A percentile compares a stretch with the other conserved stretches of the same genome.
Conservation (phyloP, 768 basidiomycete genomes). For the Daedalea quercina region DNA sequence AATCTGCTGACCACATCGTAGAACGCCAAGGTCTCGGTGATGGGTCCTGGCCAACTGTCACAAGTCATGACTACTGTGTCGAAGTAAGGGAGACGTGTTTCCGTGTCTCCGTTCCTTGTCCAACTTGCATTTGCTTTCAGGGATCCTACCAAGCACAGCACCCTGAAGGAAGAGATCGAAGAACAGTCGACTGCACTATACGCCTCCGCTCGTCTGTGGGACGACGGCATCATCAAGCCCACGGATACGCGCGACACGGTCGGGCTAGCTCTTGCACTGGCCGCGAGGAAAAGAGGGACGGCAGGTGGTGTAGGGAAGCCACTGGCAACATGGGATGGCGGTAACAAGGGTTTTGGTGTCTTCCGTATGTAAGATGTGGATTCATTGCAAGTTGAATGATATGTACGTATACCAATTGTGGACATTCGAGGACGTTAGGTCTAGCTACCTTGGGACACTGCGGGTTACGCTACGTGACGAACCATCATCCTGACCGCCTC, state of each 20-base stretch:
- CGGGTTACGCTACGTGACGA: too few relatives aligned
- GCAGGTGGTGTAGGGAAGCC: slow-evolving; percentile 4
- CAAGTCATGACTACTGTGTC: slow-evolving; percentile 91
- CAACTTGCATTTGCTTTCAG: slow-evolving; percentile 28
- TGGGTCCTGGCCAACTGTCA: slow-evolving; percentile 91
- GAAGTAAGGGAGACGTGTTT: slow-evolving; percentile 40
- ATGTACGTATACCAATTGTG: neutral
- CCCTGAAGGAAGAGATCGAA: slow-evolving; percentile 79
- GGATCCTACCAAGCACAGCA: slow-evolving; percentile 72
- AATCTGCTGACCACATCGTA: slow-evolving; percentile 21
- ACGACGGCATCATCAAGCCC: slow-evolving; percentile 87
- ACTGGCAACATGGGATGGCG: slow-evolving; percentile 60
- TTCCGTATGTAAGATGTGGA: slow-evolving; percentile 74
- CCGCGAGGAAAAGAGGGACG: slow-evolving; percentile 37
- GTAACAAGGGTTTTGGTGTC: slow-evolving; percentile 72
- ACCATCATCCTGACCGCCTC: slow-evolving; percentile 8
- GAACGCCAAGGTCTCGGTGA: slow-evolving; percentile 92
- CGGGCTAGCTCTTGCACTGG: slow-evolving; percentile 82
- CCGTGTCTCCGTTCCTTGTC: neutral
- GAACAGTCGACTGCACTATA: slow-evolving; percentile 82
- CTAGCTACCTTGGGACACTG: neutral
- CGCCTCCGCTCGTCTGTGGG: slow-evolving; percentile 91
- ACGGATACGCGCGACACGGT: slow-evolving; percentile 84
- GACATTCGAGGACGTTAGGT: slow-evolving; percentile 1
- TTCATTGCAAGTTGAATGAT: neutral